Conservation (phyloP, 352 stramenopile genomes). For the Pythium monospermum region DNA sequence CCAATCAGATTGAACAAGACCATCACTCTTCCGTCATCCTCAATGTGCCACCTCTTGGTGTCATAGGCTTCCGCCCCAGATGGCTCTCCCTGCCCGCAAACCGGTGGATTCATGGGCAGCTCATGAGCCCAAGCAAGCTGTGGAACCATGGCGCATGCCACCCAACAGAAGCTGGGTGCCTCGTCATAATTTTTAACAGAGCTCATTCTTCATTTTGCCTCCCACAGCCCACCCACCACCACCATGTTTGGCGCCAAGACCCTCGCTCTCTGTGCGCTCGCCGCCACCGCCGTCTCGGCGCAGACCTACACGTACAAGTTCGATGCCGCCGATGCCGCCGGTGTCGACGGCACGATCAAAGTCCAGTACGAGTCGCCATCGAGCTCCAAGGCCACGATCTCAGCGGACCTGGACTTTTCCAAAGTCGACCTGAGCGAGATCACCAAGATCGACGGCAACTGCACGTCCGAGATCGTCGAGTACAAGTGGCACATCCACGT, state of each 20-base stretch:
- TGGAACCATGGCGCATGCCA: too few relatives aligned
- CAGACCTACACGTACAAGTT: conserved; percentile 22
- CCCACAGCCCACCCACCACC: background rate
- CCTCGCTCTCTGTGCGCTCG: conserved; percentile 13
- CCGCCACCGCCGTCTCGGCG: background rate
- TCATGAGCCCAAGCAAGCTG: too few relatives aligned
- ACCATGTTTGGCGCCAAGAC: conserved; percentile 14
- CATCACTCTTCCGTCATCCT: conserved; percentile 1
- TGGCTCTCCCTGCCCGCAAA: too few relatives aligned
- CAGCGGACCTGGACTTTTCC: conserved; percentile 16
- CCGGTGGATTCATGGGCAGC: too few relatives aligned
- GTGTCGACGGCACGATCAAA: conserved; percentile 16
- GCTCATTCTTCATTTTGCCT: conserved; percentile 11
- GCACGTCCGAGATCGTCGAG: conserved; percentile 18
- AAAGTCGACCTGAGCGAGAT: conserved; percentile 15
- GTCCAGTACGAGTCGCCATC: conserved; percentile 10
- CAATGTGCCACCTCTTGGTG: background rate
- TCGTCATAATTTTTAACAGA: too few relatives aligned
- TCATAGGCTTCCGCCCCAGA: background rate
- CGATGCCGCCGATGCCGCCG: conserved; percentile 8
- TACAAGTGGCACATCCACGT: conserved; percentile 38
- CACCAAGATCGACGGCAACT: conserved; percentile 28
- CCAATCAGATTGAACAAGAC: background rate
- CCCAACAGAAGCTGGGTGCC: too few relatives aligned
- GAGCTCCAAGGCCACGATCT: conserved; percentile 15